Conservation (phyloP, 371 early-diverging fungal species). For the Dichotomocladium elegans region DNA sequence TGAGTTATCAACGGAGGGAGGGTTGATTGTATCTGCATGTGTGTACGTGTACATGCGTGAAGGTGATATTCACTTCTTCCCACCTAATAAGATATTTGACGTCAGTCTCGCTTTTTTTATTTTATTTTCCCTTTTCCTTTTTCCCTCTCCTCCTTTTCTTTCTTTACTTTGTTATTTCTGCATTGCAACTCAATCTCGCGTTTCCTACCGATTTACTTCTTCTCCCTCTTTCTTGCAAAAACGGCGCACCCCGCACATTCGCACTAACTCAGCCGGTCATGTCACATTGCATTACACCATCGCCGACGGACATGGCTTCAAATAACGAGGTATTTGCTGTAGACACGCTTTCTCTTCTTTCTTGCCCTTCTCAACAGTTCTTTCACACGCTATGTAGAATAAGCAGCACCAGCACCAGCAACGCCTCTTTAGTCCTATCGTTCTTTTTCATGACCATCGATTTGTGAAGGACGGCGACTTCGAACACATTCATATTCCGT, state of each 20-base stretch:
- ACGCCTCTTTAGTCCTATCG: conserved; percentile 36
- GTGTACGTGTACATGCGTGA: too few species aligned
- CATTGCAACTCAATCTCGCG: not conserved
- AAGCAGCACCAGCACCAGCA: too few species aligned
- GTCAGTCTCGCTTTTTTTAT: not conserved
- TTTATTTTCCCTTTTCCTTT: not conserved
- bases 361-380: not conserved
- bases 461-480: conserved; percentile 22
- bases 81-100: too few species aligned
- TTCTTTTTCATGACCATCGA: conserved; percentile 35
- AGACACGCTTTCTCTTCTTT: not conserved
- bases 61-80: too few species aligned
- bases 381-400: too few species aligned
- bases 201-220: not conserved
- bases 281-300: conserved; percentile 7
- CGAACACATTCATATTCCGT: conserved; percentile 28
- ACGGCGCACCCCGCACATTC: too few species aligned
- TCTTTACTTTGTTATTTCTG: not conserved
- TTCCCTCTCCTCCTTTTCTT: not conserved
- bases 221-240: not conserved
- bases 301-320: conserved; percentile 3
- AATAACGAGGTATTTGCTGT: not conserved
- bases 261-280: not conserved
- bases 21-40: too few species aligned
- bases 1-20: too few species aligned